Evolutionary conservation across 805 yeast genomes (phyloP).

Genomic region (Teunomyces atbi): DNA sequence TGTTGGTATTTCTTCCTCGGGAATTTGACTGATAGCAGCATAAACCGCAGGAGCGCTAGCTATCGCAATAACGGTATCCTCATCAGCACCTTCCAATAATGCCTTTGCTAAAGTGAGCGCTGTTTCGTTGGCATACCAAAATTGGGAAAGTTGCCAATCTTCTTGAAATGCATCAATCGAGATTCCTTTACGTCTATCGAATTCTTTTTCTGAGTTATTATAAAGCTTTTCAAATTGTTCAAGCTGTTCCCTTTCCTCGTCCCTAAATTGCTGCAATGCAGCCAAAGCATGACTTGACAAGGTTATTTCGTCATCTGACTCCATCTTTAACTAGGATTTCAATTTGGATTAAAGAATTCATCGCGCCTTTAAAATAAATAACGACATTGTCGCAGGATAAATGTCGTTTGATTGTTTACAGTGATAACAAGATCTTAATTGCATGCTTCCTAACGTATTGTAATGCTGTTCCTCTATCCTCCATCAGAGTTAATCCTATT

Average conservation of each 20-base stretch:
- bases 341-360: neutral
- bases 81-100: conserved; percentile 72
- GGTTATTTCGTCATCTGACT: conserved; percentile 43
- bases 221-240: conserved; percentile 56
- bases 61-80: conserved; percentile 66
- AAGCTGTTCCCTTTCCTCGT: conserved; percentile 57
- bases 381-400: conserved; percentile 2
- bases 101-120: conserved; percentile 69
- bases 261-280: conserved; percentile 61
- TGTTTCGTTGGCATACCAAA: conserved; percentile 81
- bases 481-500: conserved; percentile 21
- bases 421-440: neutral
- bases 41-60: conserved; percentile 92
- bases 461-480: conserved; percentile 17
- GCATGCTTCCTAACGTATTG: neutral
- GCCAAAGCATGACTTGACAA: conserved; percentile 51
- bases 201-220: conserved; percentile 56
- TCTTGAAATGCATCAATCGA: conserved; percentile 78
- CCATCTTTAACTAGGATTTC: conserved; percentile 20
- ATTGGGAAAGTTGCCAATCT: conserved; percentile 93
- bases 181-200: conserved; percentile 31
- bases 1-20: conserved; percentile 55
- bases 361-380: neutral
- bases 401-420: conserved; percentile 1
- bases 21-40: conserved; percentile 68